phyloP scores from a whole-genome alignment of 2,329 filamentous ascomycete genomes.

The Hypoxylon sp. region DNA sequence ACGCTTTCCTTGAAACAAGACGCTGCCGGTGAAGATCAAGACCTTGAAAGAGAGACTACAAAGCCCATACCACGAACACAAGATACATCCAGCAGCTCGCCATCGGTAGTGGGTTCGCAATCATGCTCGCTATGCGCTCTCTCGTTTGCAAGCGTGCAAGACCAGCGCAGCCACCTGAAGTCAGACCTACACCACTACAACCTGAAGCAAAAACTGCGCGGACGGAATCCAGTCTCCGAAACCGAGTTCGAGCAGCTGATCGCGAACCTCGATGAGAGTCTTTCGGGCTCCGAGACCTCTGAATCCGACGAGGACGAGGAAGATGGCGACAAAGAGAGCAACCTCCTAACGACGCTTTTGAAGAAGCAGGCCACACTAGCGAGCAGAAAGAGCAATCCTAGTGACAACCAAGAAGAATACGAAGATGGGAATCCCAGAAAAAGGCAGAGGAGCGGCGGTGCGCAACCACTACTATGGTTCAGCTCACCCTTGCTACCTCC shows the following conservation, averaged over 20 bases:
- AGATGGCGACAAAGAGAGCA: slow-evolving; percentile 69
- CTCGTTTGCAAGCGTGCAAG: slow-evolving; percentile 78
- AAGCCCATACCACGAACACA: slow-evolving; percentile 42
- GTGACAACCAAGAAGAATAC: slow-evolving; percentile 65
- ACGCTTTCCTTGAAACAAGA: slow-evolving; percentile 74
- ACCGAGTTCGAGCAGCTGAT: slow-evolving; percentile 88
- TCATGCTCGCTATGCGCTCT: slow-evolving; percentile 86
- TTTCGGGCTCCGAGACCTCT: slow-evolving; percentile 87
- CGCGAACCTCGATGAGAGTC: slow-evolving; percentile 88
- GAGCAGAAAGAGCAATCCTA: slow-evolving; percentile 63
- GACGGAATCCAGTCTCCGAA: slow-evolving; percentile 80
- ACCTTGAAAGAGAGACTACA: slow-evolving; percentile 51
- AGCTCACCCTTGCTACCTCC: slow-evolving; percentile 79
- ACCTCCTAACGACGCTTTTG: slow-evolving; percentile 80
- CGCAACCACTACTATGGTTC: slow-evolving; percentile 88
- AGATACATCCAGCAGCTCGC: slow-evolving; percentile 38
- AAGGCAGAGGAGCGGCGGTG: slow-evolving; percentile 71
- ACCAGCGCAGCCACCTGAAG: slow-evolving; percentile 88
- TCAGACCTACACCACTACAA: slow-evolving; percentile 97
- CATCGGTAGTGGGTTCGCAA: slow-evolving; percentile 73
- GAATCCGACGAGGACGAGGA: slow-evolving; percentile 78
- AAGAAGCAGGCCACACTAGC: slow-evolving; percentile 86
- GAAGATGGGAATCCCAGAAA: slow-evolving; percentile 64
- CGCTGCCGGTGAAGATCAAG: slow-evolving; percentile 50
- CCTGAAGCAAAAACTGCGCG: slow-evolving; percentile 89